Base-by-base conservation (phyloP, 2,329 filamentous ascomycete species). In the Aureobasidium zeae region DNA sequence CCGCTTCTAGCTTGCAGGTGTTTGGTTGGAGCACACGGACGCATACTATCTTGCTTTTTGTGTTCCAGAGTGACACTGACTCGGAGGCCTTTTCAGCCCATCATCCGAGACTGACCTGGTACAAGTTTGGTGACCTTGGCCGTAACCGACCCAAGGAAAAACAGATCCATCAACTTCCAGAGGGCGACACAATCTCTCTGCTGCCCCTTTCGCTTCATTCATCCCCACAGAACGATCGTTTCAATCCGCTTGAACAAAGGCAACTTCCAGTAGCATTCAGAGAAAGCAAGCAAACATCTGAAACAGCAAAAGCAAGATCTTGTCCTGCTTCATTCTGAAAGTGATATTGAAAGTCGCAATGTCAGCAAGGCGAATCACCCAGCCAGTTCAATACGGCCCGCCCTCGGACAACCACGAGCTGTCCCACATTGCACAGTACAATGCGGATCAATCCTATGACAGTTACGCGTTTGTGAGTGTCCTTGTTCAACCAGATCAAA, bases 401-500 rank as follows among this genome's bases (percentile, higher is more conserved):
- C 38, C 36, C 19, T 19, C 22, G 15, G 45, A 41, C 22, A 30
- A 43, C 25, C 37, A 61, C 39, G 60, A 60, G 34, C 55, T 69
- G 22, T 60, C 63, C 30, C 63, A 63, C 42, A 53, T 69, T 49
- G 63, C 62, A 33, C 60, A 64, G 52, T 67, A 67, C 55, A 68
- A 65, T 51, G 59, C 60, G 45, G 58, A 55, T 39, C 55, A 56
- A 21, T 57, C 55, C 29, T 62, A 62, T 52, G 53, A 63, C 46
- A 58, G 55, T 46, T 55, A 59, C 30, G 52, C 56, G 55, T 44
- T 31, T 35, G 38, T 43, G 26, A 46, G 26, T 30, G 25, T 39
- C n/a, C 32, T 16, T n/a, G n/a, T 15, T 22, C 17, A n/a, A n/a
- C 5, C 12, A 12, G 19, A 17, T 24, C 22, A 12, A 44, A 17